Evolutionary conservation across 208 protist species (phyloP).

Genomic region (Herpetomonas samuelpessoai): DNA sequence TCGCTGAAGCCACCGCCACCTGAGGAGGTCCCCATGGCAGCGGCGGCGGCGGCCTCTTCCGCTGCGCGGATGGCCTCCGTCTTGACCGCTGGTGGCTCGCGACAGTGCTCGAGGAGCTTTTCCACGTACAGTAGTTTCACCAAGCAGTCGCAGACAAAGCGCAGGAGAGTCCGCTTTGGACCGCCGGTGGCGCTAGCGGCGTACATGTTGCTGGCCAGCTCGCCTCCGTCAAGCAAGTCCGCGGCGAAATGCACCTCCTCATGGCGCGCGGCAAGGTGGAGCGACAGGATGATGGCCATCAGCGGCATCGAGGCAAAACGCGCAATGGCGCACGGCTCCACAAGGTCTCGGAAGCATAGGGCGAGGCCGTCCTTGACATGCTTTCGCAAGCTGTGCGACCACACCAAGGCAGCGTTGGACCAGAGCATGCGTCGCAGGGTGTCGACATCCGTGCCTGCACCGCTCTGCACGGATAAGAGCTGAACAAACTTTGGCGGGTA

Average conservation of each 20-base stretch:
- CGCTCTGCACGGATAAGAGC: slow-evolving; percentile 53
- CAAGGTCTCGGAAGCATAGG: slow-evolving; percentile 18
- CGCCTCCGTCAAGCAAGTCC: slow-evolving; percentile 45
- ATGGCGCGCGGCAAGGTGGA: slow-evolving; percentile 33
- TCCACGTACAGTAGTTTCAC: slow-evolving; percentile 68
- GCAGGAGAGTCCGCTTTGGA: slow-evolving; percentile 25
- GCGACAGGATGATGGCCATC: slow-evolving; percentile 48
- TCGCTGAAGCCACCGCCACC: background rate
- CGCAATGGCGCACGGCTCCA: slow-evolving; percentile 15
- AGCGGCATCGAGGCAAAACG: slow-evolving; percentile 55
- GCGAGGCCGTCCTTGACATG: slow-evolving; percentile 40
- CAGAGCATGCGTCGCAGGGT: slow-evolving; percentile 32
- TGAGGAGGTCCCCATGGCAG: background rate
- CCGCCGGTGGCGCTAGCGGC: background rate
- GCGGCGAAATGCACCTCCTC: slow-evolving; percentile 35
- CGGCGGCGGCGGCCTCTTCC: background rate
- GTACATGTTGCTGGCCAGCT: background rate
- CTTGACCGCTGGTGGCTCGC: slow-evolving; percentile 4
- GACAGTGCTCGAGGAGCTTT: slow-evolving; percentile 37
- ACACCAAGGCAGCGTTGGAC: slow-evolving; percentile 38
- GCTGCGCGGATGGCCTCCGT: background rate
- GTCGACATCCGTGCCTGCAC: slow-evolving; percentile 23
- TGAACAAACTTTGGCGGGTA: slow-evolving; percentile 28
- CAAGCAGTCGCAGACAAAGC: slow-evolving; percentile 55
- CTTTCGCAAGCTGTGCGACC: slow-evolving; percentile 30